Conservation (phyloP, 768 basidiomycete species). For the Suillus occidentalis region DNA sequence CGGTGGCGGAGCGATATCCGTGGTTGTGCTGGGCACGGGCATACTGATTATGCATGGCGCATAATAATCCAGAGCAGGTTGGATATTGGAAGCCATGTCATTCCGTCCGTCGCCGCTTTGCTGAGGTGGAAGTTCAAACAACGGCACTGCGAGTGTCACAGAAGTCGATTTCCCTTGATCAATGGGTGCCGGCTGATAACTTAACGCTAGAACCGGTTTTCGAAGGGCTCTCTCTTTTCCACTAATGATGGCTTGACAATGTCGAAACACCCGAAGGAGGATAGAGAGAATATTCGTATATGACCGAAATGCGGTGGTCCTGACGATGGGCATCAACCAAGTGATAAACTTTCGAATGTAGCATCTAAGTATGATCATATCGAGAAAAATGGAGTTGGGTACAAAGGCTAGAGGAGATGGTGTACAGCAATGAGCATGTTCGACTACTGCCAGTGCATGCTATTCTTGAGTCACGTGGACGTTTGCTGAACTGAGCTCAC, state of each 20-base stretch:
- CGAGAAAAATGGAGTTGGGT: not conserved
- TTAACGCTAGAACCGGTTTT: not conserved
- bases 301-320: not conserved
- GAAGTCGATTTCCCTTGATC: not conserved
- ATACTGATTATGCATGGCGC: not conserved
- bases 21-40: not conserved
- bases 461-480: too few relatives aligned
- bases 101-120: not conserved
- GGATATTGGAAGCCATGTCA: not conserved
- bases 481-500: too few relatives aligned
- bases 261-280: not conserved
- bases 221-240: not conserved
- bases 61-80: not conserved
- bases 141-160: not conserved
- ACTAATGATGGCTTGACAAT: not conserved
- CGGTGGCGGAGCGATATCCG: too few relatives aligned
- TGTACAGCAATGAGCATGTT: too few relatives aligned
- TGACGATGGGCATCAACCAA: not conserved
- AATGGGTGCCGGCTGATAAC: not conserved
- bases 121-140: not conserved
- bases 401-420: not conserved
- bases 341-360: not conserved
- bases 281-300: not conserved
- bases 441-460: too few relatives aligned
- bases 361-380: not conserved